These are phyloP conservation scores for Herpetomonas muscarum DNA, from an alignment of 208 protist genomes.

Conservation along the genomic window DNA sequence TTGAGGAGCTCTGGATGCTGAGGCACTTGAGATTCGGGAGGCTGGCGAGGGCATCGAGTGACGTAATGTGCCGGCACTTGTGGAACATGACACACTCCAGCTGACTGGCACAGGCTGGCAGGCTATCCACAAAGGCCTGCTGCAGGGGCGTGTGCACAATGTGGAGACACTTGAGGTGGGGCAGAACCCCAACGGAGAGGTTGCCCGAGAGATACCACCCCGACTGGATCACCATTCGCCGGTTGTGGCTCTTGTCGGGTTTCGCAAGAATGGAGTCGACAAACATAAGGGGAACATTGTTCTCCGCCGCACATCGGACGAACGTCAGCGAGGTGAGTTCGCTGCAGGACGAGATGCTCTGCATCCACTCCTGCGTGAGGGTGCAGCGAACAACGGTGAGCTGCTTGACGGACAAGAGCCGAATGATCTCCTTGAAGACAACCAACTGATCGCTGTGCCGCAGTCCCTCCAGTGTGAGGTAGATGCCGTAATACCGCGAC, in stretches of 20 bases:
- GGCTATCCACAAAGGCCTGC: conserved; percentile 39
- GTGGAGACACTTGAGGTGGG: conserved; percentile 55
- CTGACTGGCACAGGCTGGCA: conserved; percentile 31
- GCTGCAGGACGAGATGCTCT: conserved; percentile 52
- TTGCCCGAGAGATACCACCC: conserved; percentile 67
- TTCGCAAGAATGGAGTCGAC: conserved; percentile 69
- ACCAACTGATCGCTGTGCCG: conserved; percentile 34
- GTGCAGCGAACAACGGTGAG: conserved; percentile 40
- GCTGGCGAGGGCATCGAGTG: conserved; percentile 42
- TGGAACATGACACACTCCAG: conserved; percentile 67
- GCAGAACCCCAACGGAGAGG: conserved; percentile 47
- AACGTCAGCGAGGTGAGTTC: conserved; percentile 52
- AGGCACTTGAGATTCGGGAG: conserved; percentile 42
- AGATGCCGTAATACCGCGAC: conserved; percentile 56
- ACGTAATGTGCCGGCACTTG: conserved; percentile 45
- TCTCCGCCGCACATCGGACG: conserved; percentile 37
- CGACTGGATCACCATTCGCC: conserved; percentile 4
- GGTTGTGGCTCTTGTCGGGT: neutral
- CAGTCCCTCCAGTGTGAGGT: conserved; percentile 50
- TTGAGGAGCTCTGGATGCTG: conserved; percentile 37
- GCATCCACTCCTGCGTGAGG: conserved; percentile 53
- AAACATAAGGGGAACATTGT: conserved; percentile 36
- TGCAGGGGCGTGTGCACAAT: conserved; percentile 51
- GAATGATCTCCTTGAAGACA: conserved; percentile 42
- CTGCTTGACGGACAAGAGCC: conserved; percentile 39